Conservation (phyloP, 805 yeast genomes). For the Cyberlindnera suaveolens region DNA sequence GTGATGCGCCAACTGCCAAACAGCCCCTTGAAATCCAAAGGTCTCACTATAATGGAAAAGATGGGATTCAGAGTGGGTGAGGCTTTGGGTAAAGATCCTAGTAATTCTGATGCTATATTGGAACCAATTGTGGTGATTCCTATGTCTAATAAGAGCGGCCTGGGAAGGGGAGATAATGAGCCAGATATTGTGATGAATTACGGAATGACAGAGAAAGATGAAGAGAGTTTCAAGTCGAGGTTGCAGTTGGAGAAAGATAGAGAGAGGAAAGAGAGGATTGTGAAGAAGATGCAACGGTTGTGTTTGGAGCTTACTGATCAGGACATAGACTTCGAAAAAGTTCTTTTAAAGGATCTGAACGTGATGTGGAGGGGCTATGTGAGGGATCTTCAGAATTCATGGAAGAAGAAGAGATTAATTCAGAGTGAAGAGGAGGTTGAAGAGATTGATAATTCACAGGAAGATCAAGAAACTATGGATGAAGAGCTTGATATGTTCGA, state of each 20-base stretch:
- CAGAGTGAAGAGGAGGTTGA: constrained; percentile 4
- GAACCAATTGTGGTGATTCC: constrained; percentile 28
- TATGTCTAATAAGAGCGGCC: constrained; percentile 17
- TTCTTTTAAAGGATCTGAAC: constrained; percentile 29
- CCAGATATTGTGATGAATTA: not conserved
- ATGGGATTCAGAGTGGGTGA: constrained; percentile 54
- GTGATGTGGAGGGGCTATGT: constrained; percentile 38
- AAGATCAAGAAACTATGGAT: constrained; percentile 10
- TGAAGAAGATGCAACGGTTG: constrained; percentile 31
- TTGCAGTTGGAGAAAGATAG: constrained; percentile 11
- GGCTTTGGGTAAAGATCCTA: constrained; percentile 31
- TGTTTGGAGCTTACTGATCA: constrained; percentile 37
- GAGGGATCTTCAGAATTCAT: constrained; percentile 8
- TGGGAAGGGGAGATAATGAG: constrained; percentile 12
- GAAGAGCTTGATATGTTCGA: constrained; percentile 28
- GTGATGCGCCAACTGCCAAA: constrained; percentile 4
- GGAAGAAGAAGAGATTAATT: constrained; percentile 8
- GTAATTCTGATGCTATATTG: constrained; percentile 17
- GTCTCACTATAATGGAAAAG: constrained; percentile 46
- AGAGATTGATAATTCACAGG: not conserved
- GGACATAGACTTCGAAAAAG: constrained; percentile 19
- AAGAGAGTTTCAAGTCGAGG: constrained; percentile 16
- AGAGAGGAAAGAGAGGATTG: constrained; percentile 8
- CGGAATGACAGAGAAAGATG: constrained; percentile 11
- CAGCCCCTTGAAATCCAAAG: constrained; percentile 29